These are phyloP conservation scores for Hanseniaspora singularis DNA, from an alignment of 805 yeast species.

Conservation along the genomic window DNA sequence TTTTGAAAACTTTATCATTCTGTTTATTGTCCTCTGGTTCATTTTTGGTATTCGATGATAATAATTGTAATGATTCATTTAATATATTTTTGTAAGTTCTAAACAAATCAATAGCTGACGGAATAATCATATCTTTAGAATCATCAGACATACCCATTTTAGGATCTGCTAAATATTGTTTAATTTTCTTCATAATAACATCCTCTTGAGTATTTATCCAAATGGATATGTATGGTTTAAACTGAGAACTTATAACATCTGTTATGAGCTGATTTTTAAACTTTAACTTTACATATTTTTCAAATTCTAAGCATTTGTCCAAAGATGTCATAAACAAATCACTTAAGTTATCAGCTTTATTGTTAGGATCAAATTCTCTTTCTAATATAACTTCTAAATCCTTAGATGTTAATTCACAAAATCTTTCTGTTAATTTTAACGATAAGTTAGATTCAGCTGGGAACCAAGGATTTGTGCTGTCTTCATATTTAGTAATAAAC, in stretches of 20 bases:
- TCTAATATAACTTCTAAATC: conserved; percentile 50
- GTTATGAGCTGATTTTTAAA: conserved; percentile 35
- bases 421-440: conserved; percentile 44
- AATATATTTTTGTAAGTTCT: conserved; percentile 61
- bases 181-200: conserved; percentile 46
- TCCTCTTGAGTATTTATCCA: conserved; percentile 84
- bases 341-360: not conserved
- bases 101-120: conserved; percentile 79
- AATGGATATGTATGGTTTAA: conserved; percentile 71
- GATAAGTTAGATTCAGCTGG: conserved; percentile 65
- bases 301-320: conserved; percentile 74
- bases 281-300: conserved; percentile 52
- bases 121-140: conserved; percentile 55
- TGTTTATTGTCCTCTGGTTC: conserved; percentile 35
- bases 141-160: conserved; percentile 37
- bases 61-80: conserved; percentile 51
- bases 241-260: conserved; percentile 45
- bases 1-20: conserved; percentile 27
- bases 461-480: conserved; percentile 34
- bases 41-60: conserved; percentile 16
- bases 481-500: conserved; percentile 40
- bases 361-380: conserved; percentile 25
- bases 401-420: conserved; percentile 55
- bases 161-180: conserved; percentile 49
- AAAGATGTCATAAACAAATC: conserved; percentile 48